Evolutionary conservation across 345 rosid genomes (phyloP), one percentile per base, ranked within the genome.

Genomic region (Eutrema heterophyllum): DNA sequence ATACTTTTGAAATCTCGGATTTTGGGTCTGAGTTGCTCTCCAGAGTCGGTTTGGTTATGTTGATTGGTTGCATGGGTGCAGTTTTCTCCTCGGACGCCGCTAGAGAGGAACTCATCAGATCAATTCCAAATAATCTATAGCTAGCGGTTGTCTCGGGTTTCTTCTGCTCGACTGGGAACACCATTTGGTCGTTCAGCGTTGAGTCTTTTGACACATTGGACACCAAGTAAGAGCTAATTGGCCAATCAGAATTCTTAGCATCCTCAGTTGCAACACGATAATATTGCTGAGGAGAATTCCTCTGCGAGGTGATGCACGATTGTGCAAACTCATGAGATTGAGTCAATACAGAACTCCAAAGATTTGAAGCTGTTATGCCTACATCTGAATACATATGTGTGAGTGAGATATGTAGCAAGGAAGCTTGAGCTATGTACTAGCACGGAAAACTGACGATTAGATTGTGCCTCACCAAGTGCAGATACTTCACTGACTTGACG

Each of bases 91-190:
- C 68, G 12, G 75, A 57, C 69, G 77, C 38, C 48, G 70, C 75
- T 27, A 26, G n/a, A 45, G 80, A 70, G 68, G 77, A 80, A 74
- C 82, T 85, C 45, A 81, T 88, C 62, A 93, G 81, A 45, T 90
- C 93, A 64, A 93, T 76, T 50, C 98, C 98, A 68, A 93, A 93
- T 74, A 93, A 81, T 52, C 97, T 80, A 73, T 80, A 93, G 35
- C 78, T 79, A 32, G 77, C 7, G 14, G 80, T 60, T 30, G 61
- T 79, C 84, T 86, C 93, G 0, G 69, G 75, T 72, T 85, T 87
- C 81, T 79, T 88, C 62, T 79, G 82, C n/a, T 68, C 80, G 38
- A 82, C 84, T 64, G 39, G 63, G 52, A 75, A 79, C 64, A 64
- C 77, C 85, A 68, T 75, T 74, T 70, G 76, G 36, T 16, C 57